Base-by-base conservation (phyloP, 805 yeast species). In the Pichia pseudocactophila region DNA sequence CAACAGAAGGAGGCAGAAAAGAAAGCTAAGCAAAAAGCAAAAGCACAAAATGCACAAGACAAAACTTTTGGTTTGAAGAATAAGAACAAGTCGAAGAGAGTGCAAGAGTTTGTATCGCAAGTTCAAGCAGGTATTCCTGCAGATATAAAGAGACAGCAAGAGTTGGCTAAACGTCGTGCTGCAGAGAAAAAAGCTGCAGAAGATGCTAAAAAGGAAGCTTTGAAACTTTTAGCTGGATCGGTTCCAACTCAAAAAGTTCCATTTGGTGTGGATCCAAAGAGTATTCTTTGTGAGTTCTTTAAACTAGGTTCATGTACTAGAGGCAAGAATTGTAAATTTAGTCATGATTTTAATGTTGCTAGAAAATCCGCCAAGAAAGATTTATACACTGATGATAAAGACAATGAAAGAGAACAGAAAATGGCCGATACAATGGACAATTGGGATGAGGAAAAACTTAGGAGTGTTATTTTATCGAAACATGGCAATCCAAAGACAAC, bases 181-280 rank as follows among this genome's bases (percentile, higher is more conserved):
- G 97, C 89, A 15, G 85, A 84, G 63, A 89, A 84, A 73, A 86
- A 83, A 60, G 92, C 95, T 11, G 83, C 88, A 2, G 98, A 90
- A 50, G 80, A 75, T 35, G 97, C 96, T 34, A 85, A 82, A 59
- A 76, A 75, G 37, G 97, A 90, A 57, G 94, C 95, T 5, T 81
- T 86, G 12, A 81, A 82, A 15, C 64, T 90, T 36, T 74, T 87
- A 53, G 82, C 79, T 27, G 66, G 77, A 0, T 69, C 77, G 4
- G 69, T 86, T 39, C 82, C 76, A 42, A 71, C 69, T 36, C 97
- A 86, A 61, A 87, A 86, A 59, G 85, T 90, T 27, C 95, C 96
- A 34, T 88, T 90, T 57, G 98, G 98, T 41, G 97, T 88, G 46
- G 97, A 92, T 65, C 98, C 98, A 42, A 90, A 92, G 66, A 78